Conservation (phyloP, 495 filamentous ascomycete genomes). For the Geoglossum glabrum region DNA sequence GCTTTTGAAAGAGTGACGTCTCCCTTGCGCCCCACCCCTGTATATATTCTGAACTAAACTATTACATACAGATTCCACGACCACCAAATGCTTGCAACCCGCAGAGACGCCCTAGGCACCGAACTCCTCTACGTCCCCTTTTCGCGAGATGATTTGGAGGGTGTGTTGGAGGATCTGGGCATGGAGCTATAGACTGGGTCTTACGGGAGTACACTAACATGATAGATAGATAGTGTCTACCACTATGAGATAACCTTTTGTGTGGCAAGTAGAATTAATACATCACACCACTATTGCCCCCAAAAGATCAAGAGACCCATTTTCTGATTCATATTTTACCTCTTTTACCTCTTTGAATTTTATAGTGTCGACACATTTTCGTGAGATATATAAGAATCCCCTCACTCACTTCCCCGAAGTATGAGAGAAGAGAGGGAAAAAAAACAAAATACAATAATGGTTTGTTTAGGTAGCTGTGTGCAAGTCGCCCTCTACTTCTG, state of each 20-base stretch:
- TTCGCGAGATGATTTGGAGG: constrained; percentile 72
- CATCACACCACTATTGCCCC: not conserved
- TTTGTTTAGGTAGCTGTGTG: not conserved
- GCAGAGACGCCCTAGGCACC: constrained; percentile 65
- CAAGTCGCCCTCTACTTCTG: not conserved
- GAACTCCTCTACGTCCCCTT: constrained; percentile 76
- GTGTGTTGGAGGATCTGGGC: constrained; percentile 63
- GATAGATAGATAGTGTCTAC: no score
- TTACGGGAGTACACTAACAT: no score
- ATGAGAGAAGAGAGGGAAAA: not conserved
- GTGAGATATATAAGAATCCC: not conserved
- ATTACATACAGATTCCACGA: constrained; percentile 57
- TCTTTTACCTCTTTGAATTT: not conserved
- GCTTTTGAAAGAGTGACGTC: constrained; percentile 69
- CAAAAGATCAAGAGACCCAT: not conserved
- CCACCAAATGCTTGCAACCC: constrained; percentile 83
- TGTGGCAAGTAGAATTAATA: not conserved
- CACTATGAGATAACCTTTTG: no score
- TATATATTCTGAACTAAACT: constrained; percentile 12
- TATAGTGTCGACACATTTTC: not conserved
- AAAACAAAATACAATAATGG: not conserved
- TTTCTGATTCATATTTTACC: not conserved
- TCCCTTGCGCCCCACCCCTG: not conserved
- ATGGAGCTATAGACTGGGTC: constrained; percentile 13
- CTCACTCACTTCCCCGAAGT: not conserved